Conservation (phyloP, 345 rosid genomes). For the Moringa oleifera region DNA sequence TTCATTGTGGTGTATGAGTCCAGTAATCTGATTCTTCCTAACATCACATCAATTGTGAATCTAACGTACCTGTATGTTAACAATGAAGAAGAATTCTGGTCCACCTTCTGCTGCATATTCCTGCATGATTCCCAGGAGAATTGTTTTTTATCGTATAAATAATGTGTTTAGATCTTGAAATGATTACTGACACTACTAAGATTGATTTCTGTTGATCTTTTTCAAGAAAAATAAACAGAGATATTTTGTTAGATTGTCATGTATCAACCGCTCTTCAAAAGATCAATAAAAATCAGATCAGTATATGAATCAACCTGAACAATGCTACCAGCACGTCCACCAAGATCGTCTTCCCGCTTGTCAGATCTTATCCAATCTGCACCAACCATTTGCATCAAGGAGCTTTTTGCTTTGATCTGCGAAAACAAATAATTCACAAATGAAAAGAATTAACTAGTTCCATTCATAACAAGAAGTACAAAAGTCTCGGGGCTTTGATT, state of each 20-base stretch:
- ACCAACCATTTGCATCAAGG: conserved; percentile 86
- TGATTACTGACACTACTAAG: too few species aligned
- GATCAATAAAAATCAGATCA: too few species aligned
- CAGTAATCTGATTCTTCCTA: background rate
- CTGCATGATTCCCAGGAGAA: conserved; percentile 26
- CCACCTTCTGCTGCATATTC: conserved; percentile 47
- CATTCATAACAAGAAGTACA: too few species aligned
- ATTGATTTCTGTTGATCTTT: too few species aligned
- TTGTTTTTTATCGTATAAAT: background rate
- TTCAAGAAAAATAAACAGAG: too few species aligned
- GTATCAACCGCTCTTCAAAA: too few species aligned
- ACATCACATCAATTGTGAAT: background rate
- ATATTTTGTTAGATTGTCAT: too few species aligned
- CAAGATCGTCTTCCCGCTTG: conserved; percentile 70
- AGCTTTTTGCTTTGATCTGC: conserved; percentile 63
- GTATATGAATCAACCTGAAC: conserved; percentile 62
- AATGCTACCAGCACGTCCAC: conserved; percentile 56
- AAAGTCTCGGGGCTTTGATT: too few species aligned
- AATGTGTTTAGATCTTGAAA: background rate
- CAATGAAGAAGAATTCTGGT: conserved; percentile 77
- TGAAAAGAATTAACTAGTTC: background rate
- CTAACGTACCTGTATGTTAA: conserved; percentile 61
- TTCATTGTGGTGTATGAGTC: background rate
- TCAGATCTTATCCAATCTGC: conserved; percentile 89
- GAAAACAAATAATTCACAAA: background rate